Evolutionary conservation across 2,329 filamentous ascomycete genomes (phyloP), one percentile per base, ranked within the genome.

Genomic region (Nemania bipapillata): DNA sequence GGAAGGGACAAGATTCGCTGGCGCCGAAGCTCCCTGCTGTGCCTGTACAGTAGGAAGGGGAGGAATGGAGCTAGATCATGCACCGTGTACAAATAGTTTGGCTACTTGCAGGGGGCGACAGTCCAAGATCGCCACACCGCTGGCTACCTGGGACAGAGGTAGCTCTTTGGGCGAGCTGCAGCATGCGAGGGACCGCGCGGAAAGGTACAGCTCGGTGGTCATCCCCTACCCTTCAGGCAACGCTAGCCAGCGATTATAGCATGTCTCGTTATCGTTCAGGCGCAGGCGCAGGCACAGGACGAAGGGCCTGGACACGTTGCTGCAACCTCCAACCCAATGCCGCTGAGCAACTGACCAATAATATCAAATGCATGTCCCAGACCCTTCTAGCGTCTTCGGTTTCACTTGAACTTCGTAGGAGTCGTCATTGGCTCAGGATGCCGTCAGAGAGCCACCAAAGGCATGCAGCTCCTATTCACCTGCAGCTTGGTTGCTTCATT

Each of bases 381-480:
- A 24, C 58, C 56, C 65, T 80, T 80, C 78, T 75, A 80, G 77
- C 77, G 74, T 72, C 73, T 80, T 81, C 79, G 70, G 80, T 81
- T 81, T 81, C 79, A 80, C 75, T 74, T 76, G 54, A 52, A 67
- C 68, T 37, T 58, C 65, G 66, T 47, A 30, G 28, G 42, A 55
- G 30, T 61, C 52, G 57, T 69, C 72, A 79, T 79, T 80, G 78
- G 70, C 32, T 57, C 62, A 60, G 52, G 32, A 65, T 70, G 77
- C 68, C 67, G 72, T 69, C 66, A 53, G 70, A 53, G 70, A 50
- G 58, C 65, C 63, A 68, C 58, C 57, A 40, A 42, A 63, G 54
- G 69, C 55, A 54, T 81, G 79, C 80, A 81, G 26, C 78, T 80
- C 80, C 80, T 80, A 79, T 80, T 76, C 67, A 63, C 73, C 77